Evolutionary conservation across 2,329 filamentous ascomycete species (phyloP), one percentile per base, ranked within the genome.

Genomic region (Pseudogymnoascus destructans): DNA sequence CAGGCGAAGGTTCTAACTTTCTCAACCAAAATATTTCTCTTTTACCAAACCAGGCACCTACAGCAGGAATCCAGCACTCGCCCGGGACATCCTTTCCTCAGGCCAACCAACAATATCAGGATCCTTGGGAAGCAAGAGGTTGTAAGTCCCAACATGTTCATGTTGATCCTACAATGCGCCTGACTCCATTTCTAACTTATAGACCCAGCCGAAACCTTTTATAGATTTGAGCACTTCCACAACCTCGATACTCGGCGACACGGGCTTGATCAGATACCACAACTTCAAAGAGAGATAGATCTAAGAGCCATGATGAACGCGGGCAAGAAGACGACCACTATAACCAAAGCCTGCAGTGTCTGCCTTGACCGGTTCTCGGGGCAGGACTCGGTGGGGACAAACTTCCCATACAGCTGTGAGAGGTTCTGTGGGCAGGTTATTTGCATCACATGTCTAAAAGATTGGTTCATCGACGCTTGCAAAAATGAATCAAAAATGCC

Each of bases 401-500:
- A 52, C 46, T 52, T 52, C 5, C n/a, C 46, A 17, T 52, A 52
- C 46, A 52, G 46, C n/a, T 52, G 46, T 32, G 25, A 52, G 25
- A 52, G 5, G 25, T 30, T 30, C 25, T 52, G 46, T 13, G 46
- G 46, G 10, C 25, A 52, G 46, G n/a, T 13, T 17, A 52, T 58
- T 19, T 72, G 70, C 57, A 38, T 62, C 13, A 33, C 61, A 3
- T 77, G 74, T 58, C 60, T 76, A 11, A 70, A 66, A 54, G 58
- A 62, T 3, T 72, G 74, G 69, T 77, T 77, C 63, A 61, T 71
- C 0, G 62, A 66, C 5, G 73, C 73, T 11, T 72, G 68, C 59
- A 68, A 66, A 32, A 69, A 75, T 58, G 64, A 67, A 36, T 63
- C 67, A 0, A 65, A 67, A 23, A 77, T 77, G 75, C 75, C 74